Evolutionary conservation across 345 rosid genomes (phyloP).

Genomic region (Eucalyptus cloeziana): DNA sequence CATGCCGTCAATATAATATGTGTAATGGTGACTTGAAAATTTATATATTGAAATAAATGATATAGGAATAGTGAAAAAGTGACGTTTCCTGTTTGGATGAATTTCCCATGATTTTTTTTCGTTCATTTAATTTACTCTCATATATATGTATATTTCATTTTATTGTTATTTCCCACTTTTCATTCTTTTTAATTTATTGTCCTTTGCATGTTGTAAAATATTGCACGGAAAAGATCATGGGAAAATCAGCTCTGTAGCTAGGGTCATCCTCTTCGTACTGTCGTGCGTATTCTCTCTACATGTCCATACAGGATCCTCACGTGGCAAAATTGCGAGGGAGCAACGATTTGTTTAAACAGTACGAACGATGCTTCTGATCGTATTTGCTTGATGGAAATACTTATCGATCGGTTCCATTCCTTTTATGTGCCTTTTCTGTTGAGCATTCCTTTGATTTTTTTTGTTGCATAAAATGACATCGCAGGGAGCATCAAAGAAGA

Average conservation of each 20-base stretch:
- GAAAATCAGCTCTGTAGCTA: neutral
- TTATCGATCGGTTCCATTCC: neutral
- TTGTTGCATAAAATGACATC: neutral
- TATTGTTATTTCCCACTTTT: neutral
- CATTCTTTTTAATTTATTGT: neutral
- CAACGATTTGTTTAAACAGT: neutral
- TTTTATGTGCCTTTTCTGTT: neutral
- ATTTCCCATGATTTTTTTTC: too few species aligned
- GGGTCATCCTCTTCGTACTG: neutral
- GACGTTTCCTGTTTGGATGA: neutral
- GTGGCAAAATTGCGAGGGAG: neutral
- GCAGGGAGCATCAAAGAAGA: constrained; percentile 86
- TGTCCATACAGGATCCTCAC: neutral
- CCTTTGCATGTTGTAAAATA: neutral
- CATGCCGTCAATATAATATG: too few species aligned
- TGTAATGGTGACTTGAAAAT: too few species aligned
- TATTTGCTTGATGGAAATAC: neutral
- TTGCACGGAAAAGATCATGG: neutral
- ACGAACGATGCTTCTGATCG: neutral
- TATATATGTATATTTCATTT: too few species aligned
- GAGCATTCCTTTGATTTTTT: neutral
- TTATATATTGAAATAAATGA: too few species aligned
- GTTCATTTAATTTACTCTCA: neutral
- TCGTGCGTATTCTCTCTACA: neutral
- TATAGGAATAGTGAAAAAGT: neutral